Evolutionary conservation across 257 asterid species (phyloP).

Genomic region (Craterostigma plantagineum): DNA sequence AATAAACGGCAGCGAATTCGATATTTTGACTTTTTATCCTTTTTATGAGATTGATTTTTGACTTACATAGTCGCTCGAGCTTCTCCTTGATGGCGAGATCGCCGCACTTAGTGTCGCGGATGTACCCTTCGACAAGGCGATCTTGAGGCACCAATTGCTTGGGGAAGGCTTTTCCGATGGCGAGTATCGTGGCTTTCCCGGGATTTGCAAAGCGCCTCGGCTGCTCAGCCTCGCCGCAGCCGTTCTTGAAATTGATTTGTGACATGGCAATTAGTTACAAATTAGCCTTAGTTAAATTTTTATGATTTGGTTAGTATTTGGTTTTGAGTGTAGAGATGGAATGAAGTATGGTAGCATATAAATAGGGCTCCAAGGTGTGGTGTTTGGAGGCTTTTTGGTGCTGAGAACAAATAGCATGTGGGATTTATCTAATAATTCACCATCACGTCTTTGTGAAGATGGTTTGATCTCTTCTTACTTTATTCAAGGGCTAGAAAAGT

Average conservation of each 20-base stretch:
- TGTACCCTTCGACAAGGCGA: conserved; percentile 63
- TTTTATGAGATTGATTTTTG: background rate
- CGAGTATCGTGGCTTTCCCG: conserved; percentile 72
- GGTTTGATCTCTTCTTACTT: too few relatives aligned
- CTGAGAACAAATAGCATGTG: conserved; percentile 26
- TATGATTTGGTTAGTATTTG: background rate
- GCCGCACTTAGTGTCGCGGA: conserved; percentile 65
- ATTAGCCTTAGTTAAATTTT: too few relatives aligned
- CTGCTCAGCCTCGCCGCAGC: conserved; percentile 8
- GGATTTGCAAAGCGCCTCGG: conserved; percentile 28
- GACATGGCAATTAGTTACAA: too few relatives aligned
- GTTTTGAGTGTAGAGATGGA: conserved; percentile 7
- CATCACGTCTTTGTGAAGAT: too few relatives aligned
- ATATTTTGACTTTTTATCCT: too few relatives aligned
- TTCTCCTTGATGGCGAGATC: conserved; percentile 66
- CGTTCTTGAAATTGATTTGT: conserved; percentile 13
- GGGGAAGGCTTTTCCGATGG: conserved; percentile 78
- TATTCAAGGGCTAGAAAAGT: too few relatives aligned
- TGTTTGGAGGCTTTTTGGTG: conserved; percentile 52
- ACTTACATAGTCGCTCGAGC: conserved; percentile 61
- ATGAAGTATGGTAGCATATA: conserved; percentile 12
- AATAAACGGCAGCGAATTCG: too few relatives aligned
- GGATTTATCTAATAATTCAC: too few relatives aligned
- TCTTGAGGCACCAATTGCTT: conserved; percentile 76
- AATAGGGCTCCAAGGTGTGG: conserved; percentile 15